A percentile compares a stretch with the other conserved stretches of the same genome.
These are phyloP conservation scores for Galeopsis tetrahit DNA, from an alignment of 257 asterid species.

Conservation along the genomic window DNA sequence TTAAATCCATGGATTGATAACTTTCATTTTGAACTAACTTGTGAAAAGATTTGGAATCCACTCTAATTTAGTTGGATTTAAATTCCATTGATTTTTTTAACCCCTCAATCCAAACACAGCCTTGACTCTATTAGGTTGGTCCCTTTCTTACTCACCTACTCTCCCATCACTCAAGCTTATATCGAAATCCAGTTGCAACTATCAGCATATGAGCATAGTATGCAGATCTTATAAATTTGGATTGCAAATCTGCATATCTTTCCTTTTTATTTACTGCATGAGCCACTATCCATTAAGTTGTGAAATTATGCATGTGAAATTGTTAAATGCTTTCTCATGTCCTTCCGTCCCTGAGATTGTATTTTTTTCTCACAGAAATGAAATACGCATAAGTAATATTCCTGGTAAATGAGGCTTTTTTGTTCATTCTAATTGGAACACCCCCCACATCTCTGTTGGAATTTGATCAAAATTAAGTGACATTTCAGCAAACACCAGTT, in stretches of 20 bases:
- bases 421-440: neutral
- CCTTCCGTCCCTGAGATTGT: neutral
- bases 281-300: neutral
- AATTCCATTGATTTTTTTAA: neutral
- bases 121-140: neutral
- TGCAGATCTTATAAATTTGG: slow-evolving; percentile 8
- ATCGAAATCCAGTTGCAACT: neutral
- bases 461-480: neutral
- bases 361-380: neutral
- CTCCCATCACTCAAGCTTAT: neutral
- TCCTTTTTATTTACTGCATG: neutral
- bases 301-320: neutral
- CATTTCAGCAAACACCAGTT: neutral
- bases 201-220: neutral
- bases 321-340: slow-evolving; percentile 5
- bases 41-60: neutral
- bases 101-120: neutral
- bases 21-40: slow-evolving; percentile 8
- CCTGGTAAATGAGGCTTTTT: slow-evolving; percentile 7
- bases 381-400: neutral
- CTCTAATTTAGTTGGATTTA: neutral
- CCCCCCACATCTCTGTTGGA: neutral
- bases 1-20: neutral
- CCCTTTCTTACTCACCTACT: neutral
- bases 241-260: slow-evolving; percentile 15